phyloP scores from a whole-genome alignment of 192 early-diverging fungal species.

The Backusella macrospora region DNA sequence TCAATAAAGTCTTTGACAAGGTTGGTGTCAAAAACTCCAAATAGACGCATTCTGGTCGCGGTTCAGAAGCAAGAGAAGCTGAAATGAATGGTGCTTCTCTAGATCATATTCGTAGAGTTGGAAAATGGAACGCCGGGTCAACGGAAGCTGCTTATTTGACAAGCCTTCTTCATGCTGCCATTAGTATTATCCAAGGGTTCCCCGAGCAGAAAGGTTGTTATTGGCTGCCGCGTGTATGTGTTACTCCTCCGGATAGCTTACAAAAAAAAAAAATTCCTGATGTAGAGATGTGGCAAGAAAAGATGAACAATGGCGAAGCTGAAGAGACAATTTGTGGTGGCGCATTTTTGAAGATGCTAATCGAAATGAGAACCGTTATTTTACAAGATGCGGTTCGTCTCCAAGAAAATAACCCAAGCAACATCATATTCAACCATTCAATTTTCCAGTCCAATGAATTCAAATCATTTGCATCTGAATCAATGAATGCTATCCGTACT shows the following conservation, averaged over 20 bases:
- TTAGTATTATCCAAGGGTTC: not conserved
- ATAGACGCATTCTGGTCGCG: not conserved
- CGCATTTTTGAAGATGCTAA: too few species aligned
- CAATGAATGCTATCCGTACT: too few species aligned
- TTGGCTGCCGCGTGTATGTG: not conserved
- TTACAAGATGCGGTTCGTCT: too few species aligned
- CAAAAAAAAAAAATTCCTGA: not conserved
- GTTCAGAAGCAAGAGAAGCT: not conserved
- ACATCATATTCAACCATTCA: too few species aligned
- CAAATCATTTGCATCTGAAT: too few species aligned
- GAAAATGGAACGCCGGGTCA: not conserved
- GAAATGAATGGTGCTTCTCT: not conserved
- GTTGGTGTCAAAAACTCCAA: not conserved
- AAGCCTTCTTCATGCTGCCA: not conserved
- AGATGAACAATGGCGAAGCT: too few species aligned
- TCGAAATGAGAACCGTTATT: too few species aligned
- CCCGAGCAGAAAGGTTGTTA: not conserved
- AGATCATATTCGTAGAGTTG: not conserved
- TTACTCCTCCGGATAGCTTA: not conserved
- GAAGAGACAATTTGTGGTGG: too few species aligned
- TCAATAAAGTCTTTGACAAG: not conserved
- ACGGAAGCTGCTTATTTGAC: not conserved
- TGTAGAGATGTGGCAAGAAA: not conserved
- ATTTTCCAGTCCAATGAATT: too few species aligned
- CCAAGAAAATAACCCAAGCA: too few species aligned